Conservation (phyloP, 2,329 filamentous ascomycete species). For the Herpotrichia juniperi region DNA sequence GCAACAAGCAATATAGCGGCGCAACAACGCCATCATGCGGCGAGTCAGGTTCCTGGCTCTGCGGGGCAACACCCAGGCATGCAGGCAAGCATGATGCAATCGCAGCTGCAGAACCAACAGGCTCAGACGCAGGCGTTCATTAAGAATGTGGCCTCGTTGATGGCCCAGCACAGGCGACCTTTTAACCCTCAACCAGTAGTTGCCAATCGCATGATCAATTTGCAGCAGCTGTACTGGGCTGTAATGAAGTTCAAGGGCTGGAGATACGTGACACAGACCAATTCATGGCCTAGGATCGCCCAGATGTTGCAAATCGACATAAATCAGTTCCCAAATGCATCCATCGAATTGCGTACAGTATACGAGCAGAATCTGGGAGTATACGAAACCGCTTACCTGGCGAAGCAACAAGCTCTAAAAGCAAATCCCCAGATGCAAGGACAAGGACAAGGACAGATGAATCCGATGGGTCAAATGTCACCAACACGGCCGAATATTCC, state of each 20-base stretch:
- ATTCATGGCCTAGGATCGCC: constrained; percentile 77
- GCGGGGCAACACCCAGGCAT: constrained; percentile 41
- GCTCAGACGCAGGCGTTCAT: constrained; percentile 53
- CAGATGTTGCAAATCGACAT: constrained; percentile 52
- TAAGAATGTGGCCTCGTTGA: constrained; percentile 77
- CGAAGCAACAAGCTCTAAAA: constrained; percentile 58
- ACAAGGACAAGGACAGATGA: constrained; percentile 10
- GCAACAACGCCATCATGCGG: constrained; percentile 41
- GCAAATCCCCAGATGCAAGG: constrained; percentile 33
- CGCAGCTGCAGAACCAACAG: constrained; percentile 17
- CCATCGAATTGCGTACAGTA: constrained; percentile 70
- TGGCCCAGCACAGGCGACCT: constrained; percentile 73
- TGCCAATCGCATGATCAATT: constrained; percentile 73
- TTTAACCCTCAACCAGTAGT: constrained; percentile 78
- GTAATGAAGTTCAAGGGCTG: constrained; percentile 81
- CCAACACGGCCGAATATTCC: constrained; percentile 39
- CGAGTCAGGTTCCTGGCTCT: constrained; percentile 45
- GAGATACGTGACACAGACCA: constrained; percentile 70
- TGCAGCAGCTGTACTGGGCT: constrained; percentile 78
- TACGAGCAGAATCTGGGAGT: constrained; percentile 78
- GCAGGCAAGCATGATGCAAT: constrained; percentile 38
- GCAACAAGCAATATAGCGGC: constrained; percentile 47
- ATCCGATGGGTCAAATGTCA: constrained; percentile 32
- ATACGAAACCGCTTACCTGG: constrained; percentile 74
- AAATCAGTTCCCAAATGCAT: constrained; percentile 63